Evolutionary conservation across 108 stramenopile species (phyloP).

Genomic region (Conticribra weissflogii): DNA sequence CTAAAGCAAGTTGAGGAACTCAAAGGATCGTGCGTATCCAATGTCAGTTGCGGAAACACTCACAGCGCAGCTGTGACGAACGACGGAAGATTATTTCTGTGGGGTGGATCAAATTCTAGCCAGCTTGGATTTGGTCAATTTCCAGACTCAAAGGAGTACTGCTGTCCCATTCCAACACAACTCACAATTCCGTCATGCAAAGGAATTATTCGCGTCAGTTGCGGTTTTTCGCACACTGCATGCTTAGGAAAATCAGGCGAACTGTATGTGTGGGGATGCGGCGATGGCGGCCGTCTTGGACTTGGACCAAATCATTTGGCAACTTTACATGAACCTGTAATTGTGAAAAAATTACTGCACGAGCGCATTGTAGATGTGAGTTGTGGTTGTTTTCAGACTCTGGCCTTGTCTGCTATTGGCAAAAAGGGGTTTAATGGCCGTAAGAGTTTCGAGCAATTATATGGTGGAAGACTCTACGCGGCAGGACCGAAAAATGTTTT

Average conservation of each 20-base stretch:
- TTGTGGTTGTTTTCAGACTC: conserved; percentile 59
- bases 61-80: conserved; percentile 48
- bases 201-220: conserved; percentile 43
- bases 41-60: conserved; percentile 31
- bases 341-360: conserved; percentile 40
- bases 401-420: conserved; percentile 36
- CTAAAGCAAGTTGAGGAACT: conserved; percentile 56
- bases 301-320: conserved; percentile 44
- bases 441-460: conserved; percentile 8
- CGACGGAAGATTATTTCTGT: conserved; percentile 55
- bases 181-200: conserved; percentile 21
- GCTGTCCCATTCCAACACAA: conserved; percentile 34
- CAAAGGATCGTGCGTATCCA: conserved; percentile 11
- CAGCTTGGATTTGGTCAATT: conserved; percentile 59
- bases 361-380: conserved; percentile 48
- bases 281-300: conserved; percentile 70
- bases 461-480: conserved; percentile 52
- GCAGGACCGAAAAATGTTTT: conserved; percentile 60
- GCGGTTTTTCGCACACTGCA: conserved; percentile 69
- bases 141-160: conserved; percentile 35
- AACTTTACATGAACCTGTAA: conserved; percentile 33
- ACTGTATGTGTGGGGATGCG: conserved; percentile 73
- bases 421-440: conserved; percentile 28
- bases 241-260: conserved; percentile 56
- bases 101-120: conserved; percentile 62